A percentile compares a stretch with the other conserved stretches of the same genome.
Conservation (phyloP, 441 rosid genomes). For the Eutrema salsugineum region DNA sequence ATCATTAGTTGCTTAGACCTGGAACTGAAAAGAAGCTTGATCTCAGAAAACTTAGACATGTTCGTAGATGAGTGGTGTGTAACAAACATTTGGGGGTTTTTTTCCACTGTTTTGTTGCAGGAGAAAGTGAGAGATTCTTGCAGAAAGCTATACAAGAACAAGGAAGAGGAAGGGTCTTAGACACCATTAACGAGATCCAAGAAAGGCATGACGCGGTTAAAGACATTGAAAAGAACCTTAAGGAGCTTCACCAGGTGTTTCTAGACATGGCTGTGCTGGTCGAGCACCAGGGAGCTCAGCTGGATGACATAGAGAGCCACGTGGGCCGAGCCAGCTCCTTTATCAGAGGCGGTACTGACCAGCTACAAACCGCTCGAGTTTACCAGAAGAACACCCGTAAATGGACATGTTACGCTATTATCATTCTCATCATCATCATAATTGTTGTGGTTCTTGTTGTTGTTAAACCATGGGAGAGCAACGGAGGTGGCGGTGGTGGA, state of each 20-base stretch:
- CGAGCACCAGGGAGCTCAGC: conserved; percentile 67
- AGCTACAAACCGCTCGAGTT: conserved; percentile 59
- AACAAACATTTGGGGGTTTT: neutral
- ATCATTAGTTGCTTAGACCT: neutral
- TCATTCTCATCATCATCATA: conserved; percentile 57
- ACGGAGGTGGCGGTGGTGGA: neutral
- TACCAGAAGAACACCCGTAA: conserved; percentile 74
- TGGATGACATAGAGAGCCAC: conserved; percentile 76
- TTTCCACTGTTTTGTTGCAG: conserved; percentile 38
- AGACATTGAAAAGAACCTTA: conserved; percentile 69
- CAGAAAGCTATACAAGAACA: conserved; percentile 94
- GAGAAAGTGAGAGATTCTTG: conserved; percentile 92
- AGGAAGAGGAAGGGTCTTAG: conserved; percentile 74
- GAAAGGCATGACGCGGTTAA: conserved; percentile 82
- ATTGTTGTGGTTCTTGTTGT: conserved; percentile 55
- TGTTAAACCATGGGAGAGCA: conserved; percentile 57
- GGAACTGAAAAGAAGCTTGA: conserved; percentile 50
- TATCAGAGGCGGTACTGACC: conserved; percentile 58
- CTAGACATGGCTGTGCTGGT: conserved; percentile 84
- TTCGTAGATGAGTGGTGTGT: conserved; percentile 29
- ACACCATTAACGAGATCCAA: conserved; percentile 74
- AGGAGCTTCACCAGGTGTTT: conserved; percentile 82
- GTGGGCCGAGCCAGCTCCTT: conserved; percentile 68
- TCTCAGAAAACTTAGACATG: conserved; percentile 16
- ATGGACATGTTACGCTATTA: conserved; percentile 78